Conservation (phyloP, 2,329 filamentous ascomycete species). For the Aspergillus clavatus region DNA sequence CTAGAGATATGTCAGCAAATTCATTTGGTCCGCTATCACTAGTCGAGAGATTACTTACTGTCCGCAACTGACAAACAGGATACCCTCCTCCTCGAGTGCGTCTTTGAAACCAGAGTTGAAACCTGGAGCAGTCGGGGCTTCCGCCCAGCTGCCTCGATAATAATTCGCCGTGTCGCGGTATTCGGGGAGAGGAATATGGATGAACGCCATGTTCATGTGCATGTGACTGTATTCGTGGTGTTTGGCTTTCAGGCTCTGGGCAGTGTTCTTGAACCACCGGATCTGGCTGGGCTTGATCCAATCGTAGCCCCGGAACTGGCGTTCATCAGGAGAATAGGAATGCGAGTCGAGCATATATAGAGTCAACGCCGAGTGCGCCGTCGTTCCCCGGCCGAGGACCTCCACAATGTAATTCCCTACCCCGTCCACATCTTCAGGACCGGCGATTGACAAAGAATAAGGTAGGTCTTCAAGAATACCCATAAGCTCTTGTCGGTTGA, state of each 20-base stretch:
- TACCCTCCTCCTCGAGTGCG: constrained; percentile 76
- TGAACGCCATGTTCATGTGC: constrained; percentile 94
- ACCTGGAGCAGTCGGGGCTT: constrained; percentile 77
- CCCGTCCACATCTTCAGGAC: constrained; percentile 77
- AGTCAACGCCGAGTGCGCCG: constrained; percentile 83
- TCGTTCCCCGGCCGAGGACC: constrained; percentile 71
- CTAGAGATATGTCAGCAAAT: constrained; percentile 39
- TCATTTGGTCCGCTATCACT: neutral
- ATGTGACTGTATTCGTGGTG: constrained; percentile 84
- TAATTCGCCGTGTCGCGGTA: constrained; percentile 61
- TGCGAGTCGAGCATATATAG: constrained; percentile 96
- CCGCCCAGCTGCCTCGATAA: constrained; percentile 68
- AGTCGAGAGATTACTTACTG: constrained; percentile 58
- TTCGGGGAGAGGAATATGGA: constrained; percentile 93
- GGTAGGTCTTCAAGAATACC: constrained; percentile 77
- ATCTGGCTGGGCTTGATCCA: constrained; percentile 96
- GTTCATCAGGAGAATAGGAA: constrained; percentile 83
- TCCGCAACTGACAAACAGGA: constrained; percentile 84
- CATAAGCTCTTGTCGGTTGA: constrained; percentile 77
- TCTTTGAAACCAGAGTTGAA: constrained; percentile 94
- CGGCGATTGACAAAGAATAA: constrained; percentile 80
- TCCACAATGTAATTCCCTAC: constrained; percentile 95
- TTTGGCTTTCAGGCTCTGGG: constrained; percentile 65
- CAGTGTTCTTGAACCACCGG: constrained; percentile 83
- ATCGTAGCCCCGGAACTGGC: constrained; percentile 86